Percentiles rank a stretch among this genome's conserved stretches.
These are phyloP conservation scores for Phytophthora constricta DNA, from an alignment of 352 stramenopile species.

Conservation along the genomic window DNA sequence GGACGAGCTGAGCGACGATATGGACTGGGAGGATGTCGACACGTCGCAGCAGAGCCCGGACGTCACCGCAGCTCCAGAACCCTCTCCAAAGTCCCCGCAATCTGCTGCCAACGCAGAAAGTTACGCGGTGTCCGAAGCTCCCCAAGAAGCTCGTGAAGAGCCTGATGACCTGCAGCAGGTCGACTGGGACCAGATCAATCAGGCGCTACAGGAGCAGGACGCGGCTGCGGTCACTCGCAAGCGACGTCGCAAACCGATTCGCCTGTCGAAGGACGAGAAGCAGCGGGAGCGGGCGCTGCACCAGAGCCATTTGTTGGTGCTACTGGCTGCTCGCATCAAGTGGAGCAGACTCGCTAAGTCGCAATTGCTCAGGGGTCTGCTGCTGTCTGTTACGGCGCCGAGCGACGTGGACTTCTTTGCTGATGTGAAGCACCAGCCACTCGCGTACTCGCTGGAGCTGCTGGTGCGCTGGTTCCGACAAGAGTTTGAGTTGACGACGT, in stretches of 20 bases:
- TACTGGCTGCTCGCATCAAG: constrained; percentile 56
- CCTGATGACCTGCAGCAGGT: constrained; percentile 48
- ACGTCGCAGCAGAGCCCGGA: constrained; percentile 20
- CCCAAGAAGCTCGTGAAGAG: constrained; percentile 16
- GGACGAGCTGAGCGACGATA: constrained; percentile 43
- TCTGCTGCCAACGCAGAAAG: constrained; percentile 20
- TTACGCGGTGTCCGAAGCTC: too few species aligned
- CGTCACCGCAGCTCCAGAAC: neutral
- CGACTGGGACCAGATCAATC: constrained; percentile 79
- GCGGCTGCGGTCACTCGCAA: constrained; percentile 38
- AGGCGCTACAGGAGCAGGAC: constrained; percentile 41
- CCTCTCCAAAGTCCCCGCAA: constrained; percentile 6
- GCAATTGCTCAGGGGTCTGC: constrained; percentile 52
- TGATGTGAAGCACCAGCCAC: constrained; percentile 40
- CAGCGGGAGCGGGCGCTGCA: constrained; percentile 64
- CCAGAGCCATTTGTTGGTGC: constrained; percentile 73
- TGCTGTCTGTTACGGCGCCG: constrained; percentile 63
- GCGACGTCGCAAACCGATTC: constrained; percentile 38
- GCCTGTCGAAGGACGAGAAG: constrained; percentile 74
- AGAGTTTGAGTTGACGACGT: constrained; percentile 47
- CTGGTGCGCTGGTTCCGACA: constrained; percentile 73
- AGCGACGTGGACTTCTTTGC: constrained; percentile 57
- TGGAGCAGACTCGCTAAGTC: constrained; percentile 54
- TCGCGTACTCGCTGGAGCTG: constrained; percentile 64
- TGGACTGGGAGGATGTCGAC: constrained; percentile 72